phyloP scores from a whole-genome alignment of 768 basidiomycete species.

The Favolaschia claudopus region DNA sequence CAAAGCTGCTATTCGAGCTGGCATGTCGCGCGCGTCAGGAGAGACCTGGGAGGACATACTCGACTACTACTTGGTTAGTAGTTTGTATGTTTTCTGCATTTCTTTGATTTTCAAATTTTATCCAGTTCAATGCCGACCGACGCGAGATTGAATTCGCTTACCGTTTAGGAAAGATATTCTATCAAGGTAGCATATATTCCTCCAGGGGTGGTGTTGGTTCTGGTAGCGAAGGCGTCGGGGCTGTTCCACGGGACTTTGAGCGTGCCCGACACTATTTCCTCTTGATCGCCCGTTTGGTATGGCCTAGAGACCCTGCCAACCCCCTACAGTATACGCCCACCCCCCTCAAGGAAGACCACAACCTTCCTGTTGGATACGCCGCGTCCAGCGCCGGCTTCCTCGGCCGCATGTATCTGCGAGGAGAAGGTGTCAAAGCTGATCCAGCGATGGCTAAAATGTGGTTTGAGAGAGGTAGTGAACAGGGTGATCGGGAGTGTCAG shows the following conservation, averaged over 20 bases:
- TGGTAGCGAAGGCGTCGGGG: conserved; percentile 92
- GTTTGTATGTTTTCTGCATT: background rate
- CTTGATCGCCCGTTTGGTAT: conserved; percentile 81
- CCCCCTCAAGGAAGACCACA: conserved; percentile 60
- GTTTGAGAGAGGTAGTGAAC: conserved; percentile 87
- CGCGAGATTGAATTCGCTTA: conserved; percentile 91
- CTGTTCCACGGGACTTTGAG: conserved; percentile 80
- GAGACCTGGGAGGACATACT: conserved; percentile 95
- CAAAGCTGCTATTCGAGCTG: conserved; percentile 84
- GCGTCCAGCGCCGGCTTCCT: conserved; percentile 87
- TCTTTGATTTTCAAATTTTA: conserved; percentile 6
- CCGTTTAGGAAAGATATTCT: conserved; percentile 93
- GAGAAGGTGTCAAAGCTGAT: conserved; percentile 89
- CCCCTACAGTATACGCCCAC: conserved; percentile 52
- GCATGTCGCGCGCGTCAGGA: conserved; percentile 81
- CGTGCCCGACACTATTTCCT: conserved; percentile 86
- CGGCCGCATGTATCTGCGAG: conserved; percentile 92
- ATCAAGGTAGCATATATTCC: conserved; percentile 92
- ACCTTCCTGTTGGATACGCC: conserved; percentile 64
- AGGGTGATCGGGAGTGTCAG: conserved; percentile 86
- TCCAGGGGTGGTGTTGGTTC: conserved; percentile 81
- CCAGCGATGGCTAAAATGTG: conserved; percentile 84
- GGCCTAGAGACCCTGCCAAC: conserved; percentile 82
- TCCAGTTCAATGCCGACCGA: conserved; percentile 92
- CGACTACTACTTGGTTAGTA: conserved; percentile 85